Evolutionary conservation across 2,329 filamentous ascomycete species (phyloP).

Genomic region (Hymenoscyphus infarciens): DNA sequence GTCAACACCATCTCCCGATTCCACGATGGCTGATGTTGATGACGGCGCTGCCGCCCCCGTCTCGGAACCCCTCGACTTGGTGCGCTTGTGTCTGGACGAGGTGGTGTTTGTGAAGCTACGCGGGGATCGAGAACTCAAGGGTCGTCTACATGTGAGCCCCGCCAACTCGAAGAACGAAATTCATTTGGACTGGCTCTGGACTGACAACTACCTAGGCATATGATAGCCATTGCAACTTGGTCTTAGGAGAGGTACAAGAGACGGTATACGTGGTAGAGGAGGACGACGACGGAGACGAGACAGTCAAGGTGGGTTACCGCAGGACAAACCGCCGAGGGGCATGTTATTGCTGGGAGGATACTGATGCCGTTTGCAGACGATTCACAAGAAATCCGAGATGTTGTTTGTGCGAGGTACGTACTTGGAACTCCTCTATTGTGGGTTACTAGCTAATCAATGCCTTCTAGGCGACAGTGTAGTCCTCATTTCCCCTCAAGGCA

Average conservation of each 20-base stretch:
- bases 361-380: conserved; percentile 54
- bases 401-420: conserved; percentile 86
- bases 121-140: conserved; percentile 92
- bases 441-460: background rate
- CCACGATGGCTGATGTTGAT: conserved; percentile 76
- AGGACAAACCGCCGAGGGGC: too few relatives aligned
- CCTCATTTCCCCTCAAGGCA: conserved; percentile 56
- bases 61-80: conserved; percentile 91
- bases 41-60: conserved; percentile 66
- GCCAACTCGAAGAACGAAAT: conserved; percentile 6
- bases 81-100: conserved; percentile 91
- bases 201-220: conserved; percentile 65
- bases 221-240: conserved; percentile 96
- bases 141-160: conserved; percentile 80
- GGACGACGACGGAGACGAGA: conserved; percentile 74
- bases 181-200: conserved; percentile 18
- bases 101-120: conserved; percentile 95
- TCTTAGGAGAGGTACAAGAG: conserved; percentile 94
- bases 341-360: background rate
- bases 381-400: conserved; percentile 98
- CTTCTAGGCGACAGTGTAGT: conserved; percentile 66
- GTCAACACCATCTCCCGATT: conserved; percentile 7
- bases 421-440: background rate
- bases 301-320: conserved; percentile 67
- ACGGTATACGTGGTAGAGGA: conserved; percentile 94